These are phyloP conservation scores for Aspergillus pseudotamarii DNA, from an alignment of 2,329 filamentous ascomycete species.

Conservation along the genomic window DNA sequence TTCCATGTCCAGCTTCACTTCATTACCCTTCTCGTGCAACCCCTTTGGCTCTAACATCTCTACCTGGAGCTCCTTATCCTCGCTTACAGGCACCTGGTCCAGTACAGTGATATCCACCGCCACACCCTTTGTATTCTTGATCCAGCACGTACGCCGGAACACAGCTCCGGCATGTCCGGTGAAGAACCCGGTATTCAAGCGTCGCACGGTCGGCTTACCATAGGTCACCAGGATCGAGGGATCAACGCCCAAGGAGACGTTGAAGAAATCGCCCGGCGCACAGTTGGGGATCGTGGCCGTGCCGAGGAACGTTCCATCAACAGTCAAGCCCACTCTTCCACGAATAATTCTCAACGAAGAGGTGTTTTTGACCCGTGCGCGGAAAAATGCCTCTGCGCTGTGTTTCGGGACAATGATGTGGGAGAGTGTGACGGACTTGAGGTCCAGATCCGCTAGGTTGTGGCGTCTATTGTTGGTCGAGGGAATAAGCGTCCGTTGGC, in stretches of 20 bases:
- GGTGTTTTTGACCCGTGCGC: constrained; percentile 44
- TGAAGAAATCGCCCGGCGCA: constrained; percentile 31
- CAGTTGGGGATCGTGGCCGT: constrained; percentile 26
- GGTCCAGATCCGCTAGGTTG: constrained; percentile 41
- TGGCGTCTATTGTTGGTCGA: constrained; percentile 39
- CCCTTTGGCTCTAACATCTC: constrained; percentile 31
- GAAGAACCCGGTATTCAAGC: constrained; percentile 32
- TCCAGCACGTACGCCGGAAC: constrained; percentile 33
- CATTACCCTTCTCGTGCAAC: constrained; percentile 30
- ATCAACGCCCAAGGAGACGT: constrained; percentile 37
- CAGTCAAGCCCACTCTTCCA: constrained; percentile 29
- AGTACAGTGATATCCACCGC: constrained; percentile 31
- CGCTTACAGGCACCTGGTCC: constrained; percentile 37
- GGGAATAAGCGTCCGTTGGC: constrained; percentile 39
- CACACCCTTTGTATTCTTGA: constrained; percentile 35
- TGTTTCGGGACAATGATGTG: constrained; percentile 45
- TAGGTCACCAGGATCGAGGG: constrained; percentile 35
- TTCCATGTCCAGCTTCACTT: constrained; percentile 25
- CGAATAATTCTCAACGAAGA: constrained; percentile 33
- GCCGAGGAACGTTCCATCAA: constrained; percentile 36
- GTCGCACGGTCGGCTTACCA: constrained; percentile 31
- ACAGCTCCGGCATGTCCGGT: constrained; percentile 33
- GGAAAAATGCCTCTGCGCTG: constrained; percentile 43
- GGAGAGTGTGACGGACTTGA: constrained; percentile 37
- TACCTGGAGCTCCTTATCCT: constrained; percentile 34